Evolutionary conservation across 2,329 filamentous ascomycete genomes (phyloP).

Genomic region (Aspergillus tanneri): DNA sequence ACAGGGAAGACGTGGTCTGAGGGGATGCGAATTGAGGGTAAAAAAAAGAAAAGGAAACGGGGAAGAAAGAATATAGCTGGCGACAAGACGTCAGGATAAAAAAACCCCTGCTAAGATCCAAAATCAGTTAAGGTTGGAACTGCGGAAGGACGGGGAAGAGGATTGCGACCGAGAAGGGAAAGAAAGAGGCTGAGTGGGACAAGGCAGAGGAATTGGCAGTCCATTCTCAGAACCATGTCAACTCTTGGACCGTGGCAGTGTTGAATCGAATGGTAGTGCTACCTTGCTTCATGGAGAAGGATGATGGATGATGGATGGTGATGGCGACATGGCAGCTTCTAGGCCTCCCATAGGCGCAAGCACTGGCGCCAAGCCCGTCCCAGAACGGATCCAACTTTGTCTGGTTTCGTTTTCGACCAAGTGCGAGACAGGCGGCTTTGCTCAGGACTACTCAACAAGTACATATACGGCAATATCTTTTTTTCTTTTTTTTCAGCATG

Average conservation of each 20-base stretch:
- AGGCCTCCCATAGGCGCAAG: not conserved
- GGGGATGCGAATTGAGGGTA: not conserved
- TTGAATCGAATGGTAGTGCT: not conserved
- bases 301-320: not conserved
- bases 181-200: too few species aligned
- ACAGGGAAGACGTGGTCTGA: slow-evolving; percentile 1
- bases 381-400: not conserved
- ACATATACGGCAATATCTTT: too few species aligned
- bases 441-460: too few species aligned
- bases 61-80: not conserved
- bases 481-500: too few species aligned
- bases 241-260: not conserved
- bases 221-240: too few species aligned
- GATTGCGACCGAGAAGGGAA: not conserved
- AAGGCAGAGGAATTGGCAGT: too few species aligned
- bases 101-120: not conserved
- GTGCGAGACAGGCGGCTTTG: too few species aligned
- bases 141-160: not conserved
- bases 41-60: too few species aligned
- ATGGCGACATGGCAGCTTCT: not conserved
- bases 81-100: not conserved
- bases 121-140: not conserved
- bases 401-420: not conserved
- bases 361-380: not conserved
- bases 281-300: not conserved